Percentiles rank a stretch among this genome's conserved stretches.
These are phyloP conservation scores for Gremmenia infestans DNA, from an alignment of 2,329 filamentous ascomycete genomes.

Conservation along the genomic window DNA sequence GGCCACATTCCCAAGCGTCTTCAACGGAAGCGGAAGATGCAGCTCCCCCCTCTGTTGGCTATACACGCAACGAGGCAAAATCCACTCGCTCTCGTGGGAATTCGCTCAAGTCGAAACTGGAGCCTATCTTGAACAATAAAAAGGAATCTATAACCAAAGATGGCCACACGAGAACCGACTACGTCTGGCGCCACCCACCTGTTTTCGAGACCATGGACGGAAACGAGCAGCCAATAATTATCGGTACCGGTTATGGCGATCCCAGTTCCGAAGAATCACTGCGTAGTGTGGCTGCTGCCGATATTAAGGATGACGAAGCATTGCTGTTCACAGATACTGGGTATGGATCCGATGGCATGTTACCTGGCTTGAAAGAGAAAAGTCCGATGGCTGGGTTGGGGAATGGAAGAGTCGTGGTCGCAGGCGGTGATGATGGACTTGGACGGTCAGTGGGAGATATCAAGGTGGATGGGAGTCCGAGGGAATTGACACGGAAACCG, in stretches of 20 bases:
- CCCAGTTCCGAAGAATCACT: background rate
- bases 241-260: constrained; percentile 13
- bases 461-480: background rate
- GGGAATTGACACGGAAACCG: background rate
- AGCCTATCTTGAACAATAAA: constrained; percentile 22
- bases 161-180: constrained; percentile 23
- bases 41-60: constrained; percentile 12
- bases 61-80: constrained; percentile 9
- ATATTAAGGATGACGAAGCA: constrained; percentile 7
- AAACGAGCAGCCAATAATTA: constrained; percentile 13
- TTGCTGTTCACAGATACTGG: constrained; percentile 17
- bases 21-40: constrained; percentile 3
- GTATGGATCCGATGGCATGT: constrained; percentile 18
- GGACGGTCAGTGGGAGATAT: background rate
- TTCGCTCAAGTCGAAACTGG: constrained; percentile 5
- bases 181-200: constrained; percentile 27
- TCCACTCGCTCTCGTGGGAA: background rate
- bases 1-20: background rate
- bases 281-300: background rate
- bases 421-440: background rate
- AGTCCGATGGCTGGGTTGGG: background rate
- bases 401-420: background rate
- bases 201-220: constrained; percentile 16
- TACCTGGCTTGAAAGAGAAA: constrained; percentile 16
- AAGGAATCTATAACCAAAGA: constrained; percentile 22